These are phyloP conservation scores for Scheffersomyces ergatensis DNA, from an alignment of 805 yeast genomes.

Conservation along the genomic window DNA sequence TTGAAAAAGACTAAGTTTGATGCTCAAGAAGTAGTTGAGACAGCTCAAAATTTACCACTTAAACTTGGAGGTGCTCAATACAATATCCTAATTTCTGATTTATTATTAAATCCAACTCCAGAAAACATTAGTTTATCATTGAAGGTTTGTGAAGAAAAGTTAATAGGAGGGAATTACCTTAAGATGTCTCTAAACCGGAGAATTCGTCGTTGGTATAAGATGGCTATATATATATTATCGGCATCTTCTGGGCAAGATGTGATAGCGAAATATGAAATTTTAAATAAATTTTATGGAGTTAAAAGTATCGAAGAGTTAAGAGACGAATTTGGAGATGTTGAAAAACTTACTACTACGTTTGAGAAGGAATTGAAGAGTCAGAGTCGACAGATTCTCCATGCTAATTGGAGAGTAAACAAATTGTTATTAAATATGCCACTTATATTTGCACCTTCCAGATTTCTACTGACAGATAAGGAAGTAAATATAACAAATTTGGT, in stretches of 20 bases:
- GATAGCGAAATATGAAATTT: constrained; percentile 14
- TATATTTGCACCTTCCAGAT: constrained; percentile 34
- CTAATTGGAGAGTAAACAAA: constrained; percentile 7
- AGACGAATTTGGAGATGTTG: constrained; percentile 8
- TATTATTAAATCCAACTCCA: neutral
- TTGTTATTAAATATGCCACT: constrained; percentile 21
- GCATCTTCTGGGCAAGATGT: constrained; percentile 11
- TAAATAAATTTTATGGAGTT: constrained; percentile 28
- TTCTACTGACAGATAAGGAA: no score
- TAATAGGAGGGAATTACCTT: constrained; percentile 29
- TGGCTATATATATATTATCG: constrained; percentile 13
- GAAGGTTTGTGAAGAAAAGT: constrained; percentile 23
- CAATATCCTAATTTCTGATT: neutral
- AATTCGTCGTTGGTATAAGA: constrained; percentile 24
- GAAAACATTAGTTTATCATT: constrained; percentile 6
- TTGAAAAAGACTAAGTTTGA: constrained; percentile 7
- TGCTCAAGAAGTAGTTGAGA: constrained; percentile 1
- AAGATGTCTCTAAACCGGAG: constrained; percentile 19
- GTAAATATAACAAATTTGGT: no score
- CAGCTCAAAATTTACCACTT: neutral
- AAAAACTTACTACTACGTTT: constrained; percentile 11
- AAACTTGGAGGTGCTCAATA: constrained; percentile 1
- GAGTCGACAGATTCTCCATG: constrained; percentile 6
- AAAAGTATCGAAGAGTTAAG: constrained; percentile 9
- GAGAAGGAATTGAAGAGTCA: neutral